Conservation (phyloP, 2,329 filamentous ascomycete species). For the Colletotrichum tanaceti region DNA sequence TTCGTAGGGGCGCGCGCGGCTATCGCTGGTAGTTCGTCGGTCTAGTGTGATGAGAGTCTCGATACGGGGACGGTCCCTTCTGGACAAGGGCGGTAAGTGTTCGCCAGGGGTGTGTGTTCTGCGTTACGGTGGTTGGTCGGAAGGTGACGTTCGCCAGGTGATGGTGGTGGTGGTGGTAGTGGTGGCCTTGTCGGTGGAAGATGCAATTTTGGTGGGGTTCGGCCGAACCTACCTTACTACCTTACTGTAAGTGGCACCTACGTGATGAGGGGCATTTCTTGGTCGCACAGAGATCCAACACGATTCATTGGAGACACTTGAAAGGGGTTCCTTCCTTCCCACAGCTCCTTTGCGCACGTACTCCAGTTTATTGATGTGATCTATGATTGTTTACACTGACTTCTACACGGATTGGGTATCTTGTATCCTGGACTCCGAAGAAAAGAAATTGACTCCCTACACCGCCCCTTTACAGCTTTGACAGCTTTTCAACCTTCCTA, state of each 20-base stretch:
- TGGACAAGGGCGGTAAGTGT: not conserved
- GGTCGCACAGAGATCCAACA: not conserved
- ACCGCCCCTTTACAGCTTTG: slow-evolving; percentile 8
- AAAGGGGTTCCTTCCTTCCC: too few species aligned
- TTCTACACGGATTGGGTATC: slow-evolving; percentile 28
- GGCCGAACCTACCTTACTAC: slow-evolving; percentile 6
- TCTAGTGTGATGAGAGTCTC: not conserved
- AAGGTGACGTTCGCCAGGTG: slow-evolving; percentile 20
- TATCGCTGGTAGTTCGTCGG: not conserved
- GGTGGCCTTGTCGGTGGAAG: slow-evolving; percentile 20
- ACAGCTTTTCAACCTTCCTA: not conserved
- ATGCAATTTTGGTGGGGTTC: slow-evolving; percentile 35
- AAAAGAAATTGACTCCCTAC: slow-evolving; percentile 16
- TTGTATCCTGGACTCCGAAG: slow-evolving; percentile 34
- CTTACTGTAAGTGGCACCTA: too few species aligned
- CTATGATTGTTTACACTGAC: not conserved
- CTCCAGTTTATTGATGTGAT: not conserved
- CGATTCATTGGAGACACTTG: not conserved
- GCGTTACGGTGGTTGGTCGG: slow-evolving; percentile 12
- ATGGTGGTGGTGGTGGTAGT: not conserved
- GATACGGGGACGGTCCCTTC: too few species aligned
- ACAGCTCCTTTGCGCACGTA: too few species aligned
- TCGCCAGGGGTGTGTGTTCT: not conserved
- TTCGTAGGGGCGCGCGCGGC: not conserved
- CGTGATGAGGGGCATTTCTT: too few species aligned